Base-by-base conservation (phyloP, 495 filamentous ascomycete genomes). In the Staphylotrichum longicolle region DNA sequence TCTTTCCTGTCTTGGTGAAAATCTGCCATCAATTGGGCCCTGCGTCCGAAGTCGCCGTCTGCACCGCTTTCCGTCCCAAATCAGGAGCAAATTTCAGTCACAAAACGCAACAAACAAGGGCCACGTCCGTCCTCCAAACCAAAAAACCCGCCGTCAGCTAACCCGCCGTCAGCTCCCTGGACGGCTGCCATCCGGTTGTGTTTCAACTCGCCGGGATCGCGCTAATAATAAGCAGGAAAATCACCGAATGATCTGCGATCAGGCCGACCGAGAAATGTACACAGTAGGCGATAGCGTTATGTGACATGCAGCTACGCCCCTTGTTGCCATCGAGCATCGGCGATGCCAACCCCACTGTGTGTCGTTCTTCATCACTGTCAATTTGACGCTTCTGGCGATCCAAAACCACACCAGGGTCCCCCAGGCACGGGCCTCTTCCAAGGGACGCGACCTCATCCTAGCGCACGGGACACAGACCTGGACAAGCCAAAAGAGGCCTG, bases 201-300 rank as follows among this genome's bases (percentile, higher is more conserved):
- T 53, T 59, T 55, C 57, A 50, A 12, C 41, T 12, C 56, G 1
- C 11, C 37, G 37, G 11, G 14, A 34, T 44, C 27, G 7, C 37
- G 47, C 39, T 51, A 58, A 59, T 6, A 45, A 27, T 27, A 53
- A 10, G 30, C 34, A 12, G 20, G 20, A 53, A 64, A 60, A 60
- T 57, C 11, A 57, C 57, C 62, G 57, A 61, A 32, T 47, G 57
- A 64, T 64, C 62, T 52, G 45, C 57, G 52, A 57, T 33, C 46
- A 54, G 27, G 32, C 32, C 56, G 10, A 2, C 44, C 33, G 2
- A 8, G 32, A 11, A 27, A 1, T 27, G 1, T 14, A n/a, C n/a
- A n/a, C n/a, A n/a, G n/a, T n/a, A 20, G 6, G 32, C 42, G 20
- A 11, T 27, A 33, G 12, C 53, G 39, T 44, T 11, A 45, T 32